These are phyloP conservation scores for Skeletonema marinoi DNA, from an alignment of 108 stramenopile species.

Conservation along the genomic window DNA sequence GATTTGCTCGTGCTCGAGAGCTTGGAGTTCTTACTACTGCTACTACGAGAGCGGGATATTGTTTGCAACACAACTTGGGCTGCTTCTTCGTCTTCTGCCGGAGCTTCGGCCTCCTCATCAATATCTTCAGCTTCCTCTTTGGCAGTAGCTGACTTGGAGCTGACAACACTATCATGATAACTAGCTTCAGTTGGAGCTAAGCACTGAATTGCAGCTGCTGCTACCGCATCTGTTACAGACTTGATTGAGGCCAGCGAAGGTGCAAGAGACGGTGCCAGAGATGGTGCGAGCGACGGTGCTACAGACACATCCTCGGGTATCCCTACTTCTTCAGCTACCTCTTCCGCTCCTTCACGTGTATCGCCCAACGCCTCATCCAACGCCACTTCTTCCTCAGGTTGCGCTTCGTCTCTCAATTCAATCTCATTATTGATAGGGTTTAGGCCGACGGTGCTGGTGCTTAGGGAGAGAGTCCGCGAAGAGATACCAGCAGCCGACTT, in stretches of 20 bases:
- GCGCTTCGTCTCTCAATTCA: background rate
- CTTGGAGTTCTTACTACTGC: no score
- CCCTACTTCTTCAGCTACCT: background rate
- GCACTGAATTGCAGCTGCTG: background rate
- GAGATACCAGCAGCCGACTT: background rate
- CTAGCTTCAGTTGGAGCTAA: no score
- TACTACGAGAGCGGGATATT: no score
- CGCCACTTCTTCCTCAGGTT: background rate
- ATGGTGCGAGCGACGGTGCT: background rate
- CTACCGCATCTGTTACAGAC: background rate
- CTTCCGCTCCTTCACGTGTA: background rate
- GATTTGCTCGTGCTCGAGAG: no score
- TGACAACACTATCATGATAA: no score
- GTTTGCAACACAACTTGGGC: no score
- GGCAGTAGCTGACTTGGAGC: no score
- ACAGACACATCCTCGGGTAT: background rate
- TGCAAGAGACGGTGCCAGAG: background rate
- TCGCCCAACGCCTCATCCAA: background rate
- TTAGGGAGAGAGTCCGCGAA: background rate
- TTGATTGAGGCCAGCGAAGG: background rate
- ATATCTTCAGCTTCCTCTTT: no score
- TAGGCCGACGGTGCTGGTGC: background rate
- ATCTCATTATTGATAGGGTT: background rate
- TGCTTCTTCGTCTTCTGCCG: no score
- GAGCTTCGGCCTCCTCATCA: no score